Conservation (phyloP, 2,329 filamentous ascomycete genomes). For the Fragosphaeria purpurea region DNA sequence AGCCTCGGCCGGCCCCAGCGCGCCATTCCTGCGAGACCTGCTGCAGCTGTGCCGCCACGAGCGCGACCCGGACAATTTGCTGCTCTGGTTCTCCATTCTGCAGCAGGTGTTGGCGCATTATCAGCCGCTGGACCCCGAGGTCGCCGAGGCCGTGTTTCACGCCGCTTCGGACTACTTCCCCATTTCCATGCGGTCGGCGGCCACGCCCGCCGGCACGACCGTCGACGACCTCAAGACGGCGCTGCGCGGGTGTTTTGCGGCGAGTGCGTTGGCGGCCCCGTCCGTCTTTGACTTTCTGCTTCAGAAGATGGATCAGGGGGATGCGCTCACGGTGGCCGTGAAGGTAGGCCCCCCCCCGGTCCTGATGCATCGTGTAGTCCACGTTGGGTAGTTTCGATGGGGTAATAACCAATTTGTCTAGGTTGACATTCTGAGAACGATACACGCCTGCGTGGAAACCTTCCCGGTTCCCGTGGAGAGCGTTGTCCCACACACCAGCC, state of each 20-base stretch:
- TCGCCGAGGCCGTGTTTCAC: constrained; percentile 41
- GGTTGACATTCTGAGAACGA: constrained; percentile 45
- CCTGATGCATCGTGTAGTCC: too few species aligned
- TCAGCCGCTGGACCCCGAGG: constrained; percentile 28
- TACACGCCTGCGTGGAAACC: constrained; percentile 40
- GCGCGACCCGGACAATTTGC: constrained; percentile 46
- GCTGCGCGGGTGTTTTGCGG: constrained; percentile 43
- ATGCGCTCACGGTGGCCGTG: constrained; percentile 47
- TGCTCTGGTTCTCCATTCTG: constrained; percentile 47
- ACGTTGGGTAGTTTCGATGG: too few species aligned
- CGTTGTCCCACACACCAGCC: constrained; percentile 37
- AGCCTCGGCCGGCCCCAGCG: constrained; percentile 29
- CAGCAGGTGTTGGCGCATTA: constrained; percentile 35
- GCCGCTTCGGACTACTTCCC: constrained; percentile 52
- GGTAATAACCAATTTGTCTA: too few species aligned
- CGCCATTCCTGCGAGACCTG: constrained; percentile 38
- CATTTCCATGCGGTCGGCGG: constrained; percentile 44
- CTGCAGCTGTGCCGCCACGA: constrained; percentile 43
- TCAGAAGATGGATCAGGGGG: constrained; percentile 48
- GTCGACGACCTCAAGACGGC: constrained; percentile 46
- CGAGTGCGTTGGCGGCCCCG: constrained; percentile 34
- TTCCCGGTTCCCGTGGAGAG: constrained; percentile 38
- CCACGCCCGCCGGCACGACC: constrained; percentile 39
- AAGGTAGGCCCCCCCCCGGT: constrained; percentile 25
- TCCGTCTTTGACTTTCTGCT: constrained; percentile 44